Conservation (phyloP, 1,284 basidiomycete genomes). For the Cryptococcus sp. region DNA sequence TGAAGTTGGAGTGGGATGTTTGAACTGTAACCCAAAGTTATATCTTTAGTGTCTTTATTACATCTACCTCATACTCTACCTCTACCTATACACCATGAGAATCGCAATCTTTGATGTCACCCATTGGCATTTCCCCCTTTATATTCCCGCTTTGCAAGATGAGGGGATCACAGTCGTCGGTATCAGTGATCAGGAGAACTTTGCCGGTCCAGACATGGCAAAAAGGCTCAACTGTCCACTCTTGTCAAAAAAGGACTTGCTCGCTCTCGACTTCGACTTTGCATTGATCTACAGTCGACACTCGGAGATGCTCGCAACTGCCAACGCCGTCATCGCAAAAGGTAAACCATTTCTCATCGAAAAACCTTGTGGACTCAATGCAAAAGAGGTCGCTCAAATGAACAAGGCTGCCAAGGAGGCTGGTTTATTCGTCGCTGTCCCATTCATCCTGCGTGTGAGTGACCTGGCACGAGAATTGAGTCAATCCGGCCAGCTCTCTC, state of each 20-base stretch:
- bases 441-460: neutral
- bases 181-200: neutral
- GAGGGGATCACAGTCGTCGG: neutral
- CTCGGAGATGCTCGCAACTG: neutral
- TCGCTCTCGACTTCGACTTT: neutral
- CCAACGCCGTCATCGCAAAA: neutral
- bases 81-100: neutral
- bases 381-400: neutral
- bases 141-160: neutral
- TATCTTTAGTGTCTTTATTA: too few relatives aligned
- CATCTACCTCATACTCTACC: neutral
- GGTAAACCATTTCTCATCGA: neutral
- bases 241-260: neutral
- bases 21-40: too few relatives aligned
- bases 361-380: neutral
- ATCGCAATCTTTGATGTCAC: neutral
- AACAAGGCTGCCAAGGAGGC: neutral
- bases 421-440: neutral
- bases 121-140: neutral
- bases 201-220: neutral
- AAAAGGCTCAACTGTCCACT: neutral
- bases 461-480: neutral
- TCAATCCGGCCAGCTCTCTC: neutral
- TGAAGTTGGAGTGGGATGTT: too few relatives aligned
- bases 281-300: neutral